Base-by-base conservation (phyloP, 2,329 filamentous ascomycete genomes). In the Colletotrichum australisinense region DNA sequence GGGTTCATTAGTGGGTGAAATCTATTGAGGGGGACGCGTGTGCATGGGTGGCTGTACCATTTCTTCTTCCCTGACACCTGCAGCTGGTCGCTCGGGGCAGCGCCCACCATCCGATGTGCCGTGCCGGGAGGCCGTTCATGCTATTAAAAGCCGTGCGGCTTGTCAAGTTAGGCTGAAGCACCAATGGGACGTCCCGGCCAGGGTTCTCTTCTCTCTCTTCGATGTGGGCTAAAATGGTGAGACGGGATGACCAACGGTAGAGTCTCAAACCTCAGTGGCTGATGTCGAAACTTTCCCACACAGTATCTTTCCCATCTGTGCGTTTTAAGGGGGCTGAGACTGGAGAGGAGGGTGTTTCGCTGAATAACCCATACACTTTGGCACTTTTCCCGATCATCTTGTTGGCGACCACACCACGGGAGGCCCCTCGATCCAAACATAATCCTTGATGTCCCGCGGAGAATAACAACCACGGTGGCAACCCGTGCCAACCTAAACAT, bases 261-360 rank as follows among this genome's bases (percentile, higher is more conserved):
- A 67, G 56, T 62, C 67, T 73, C 67, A 73, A 65, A 73, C 32
- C 57, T 63, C 56, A 63, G 67, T 73, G 70, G 67, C 70, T 70
- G 60, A 69, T 14, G 32, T 35, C n/a, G 59, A 63, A 28, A 52
- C 46, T 9, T 24, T 35, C 30, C 24, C 19, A 16, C 49, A 38
- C 24, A 42, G 38, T 19, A 42, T 19, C 6, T 7, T 63, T n/a
- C 32, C 19, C 28, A 63, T 22, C 26, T 16, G 26, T 30, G 35
- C 26, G 22, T 32, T 28, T 28, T 62, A 19, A n/a, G 26, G 60
- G 26, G 60, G 30, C 49, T 26, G 60, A 63, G 60, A 63, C 46
- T 26, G 42, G 42, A 49, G 19, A 49, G 16, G 19, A 49, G 19
- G 42, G 42, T 49, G 42, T 49, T 49, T 14, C 26, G 46, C 60